Evolutionary conservation across 192 early-diverging fungal genomes (phyloP).

Genomic region (Linnemannia zychae): DNA sequence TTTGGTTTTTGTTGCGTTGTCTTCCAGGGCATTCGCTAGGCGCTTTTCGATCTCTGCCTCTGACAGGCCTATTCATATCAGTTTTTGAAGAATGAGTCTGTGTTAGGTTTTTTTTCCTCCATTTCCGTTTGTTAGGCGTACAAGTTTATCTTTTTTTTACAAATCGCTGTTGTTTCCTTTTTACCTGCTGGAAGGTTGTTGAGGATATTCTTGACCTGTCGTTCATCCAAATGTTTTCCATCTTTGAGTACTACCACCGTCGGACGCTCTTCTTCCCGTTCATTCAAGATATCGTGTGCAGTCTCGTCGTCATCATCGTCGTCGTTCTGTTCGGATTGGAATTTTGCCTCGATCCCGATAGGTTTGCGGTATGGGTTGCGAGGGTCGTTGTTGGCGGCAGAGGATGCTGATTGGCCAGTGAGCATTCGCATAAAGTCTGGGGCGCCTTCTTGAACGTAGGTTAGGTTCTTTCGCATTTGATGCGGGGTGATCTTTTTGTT

Average conservation of each 20-base stretch:
- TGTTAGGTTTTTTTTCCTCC: not conserved
- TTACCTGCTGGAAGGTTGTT: slow-evolving; percentile 49
- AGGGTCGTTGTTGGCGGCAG: slow-evolving; percentile 34
- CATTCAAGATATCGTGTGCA: slow-evolving; percentile 49
- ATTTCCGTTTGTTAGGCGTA: no score
- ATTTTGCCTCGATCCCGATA: slow-evolving; percentile 54
- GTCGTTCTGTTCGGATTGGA: slow-evolving; percentile 22
- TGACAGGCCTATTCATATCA: slow-evolving; percentile 27
- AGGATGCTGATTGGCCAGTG: slow-evolving; percentile 36
- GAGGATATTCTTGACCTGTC: slow-evolving; percentile 47
- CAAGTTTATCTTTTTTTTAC: no score
- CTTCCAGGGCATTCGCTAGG: slow-evolving; percentile 22
- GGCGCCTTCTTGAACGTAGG: slow-evolving; percentile 43
- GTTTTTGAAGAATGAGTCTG: not conserved
- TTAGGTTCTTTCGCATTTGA: slow-evolving; percentile 47
- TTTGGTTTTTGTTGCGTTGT: not conserved
- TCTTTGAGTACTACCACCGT: slow-evolving; percentile 57
- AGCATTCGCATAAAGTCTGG: slow-evolving; percentile 57
- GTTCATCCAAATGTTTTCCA: slow-evolving; percentile 54
- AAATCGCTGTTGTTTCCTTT: not conserved
- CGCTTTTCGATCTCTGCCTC: slow-evolving; percentile 44
- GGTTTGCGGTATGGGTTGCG: slow-evolving; percentile 53
- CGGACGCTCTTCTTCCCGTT: slow-evolving; percentile 52
- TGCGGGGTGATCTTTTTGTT: slow-evolving; percentile 50
- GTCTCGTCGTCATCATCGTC: slow-evolving; percentile 53